Evolutionary conservation across 2,329 filamentous ascomycete genomes (phyloP).

Genomic region (Colletotrichum neosansevieriae): DNA sequence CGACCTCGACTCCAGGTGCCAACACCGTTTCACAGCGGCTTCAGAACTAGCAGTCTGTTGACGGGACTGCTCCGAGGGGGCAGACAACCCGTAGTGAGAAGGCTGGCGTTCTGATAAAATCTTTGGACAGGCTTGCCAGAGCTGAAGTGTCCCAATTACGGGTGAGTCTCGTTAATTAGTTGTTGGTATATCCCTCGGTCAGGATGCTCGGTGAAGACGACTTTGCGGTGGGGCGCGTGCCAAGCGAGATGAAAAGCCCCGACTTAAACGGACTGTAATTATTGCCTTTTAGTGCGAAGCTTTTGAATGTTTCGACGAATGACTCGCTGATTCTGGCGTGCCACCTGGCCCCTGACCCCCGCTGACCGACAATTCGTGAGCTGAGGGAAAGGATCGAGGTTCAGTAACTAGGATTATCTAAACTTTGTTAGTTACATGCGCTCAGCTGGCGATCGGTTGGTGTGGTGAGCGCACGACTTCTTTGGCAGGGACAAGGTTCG

Average conservation of each 20-base stretch:
- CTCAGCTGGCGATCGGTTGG: neutral
- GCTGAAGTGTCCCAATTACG: neutral
- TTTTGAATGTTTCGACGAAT: constrained; percentile 28
- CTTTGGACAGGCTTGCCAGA: neutral
- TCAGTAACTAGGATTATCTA: neutral
- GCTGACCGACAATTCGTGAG: constrained; percentile 30
- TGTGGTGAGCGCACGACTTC: neutral
- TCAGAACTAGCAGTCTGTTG: neutral
- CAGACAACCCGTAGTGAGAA: no score
- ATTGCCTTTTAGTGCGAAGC: neutral
- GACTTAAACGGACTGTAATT: constrained; percentile 2
- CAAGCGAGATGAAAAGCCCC: constrained; percentile 33
- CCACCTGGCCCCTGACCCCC: constrained; percentile 3
- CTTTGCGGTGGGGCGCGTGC: neutral
- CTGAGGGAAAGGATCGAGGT: neutral
- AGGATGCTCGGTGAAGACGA: neutral
- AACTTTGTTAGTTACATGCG: neutral
- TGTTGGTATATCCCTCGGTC: constrained; percentile 6
- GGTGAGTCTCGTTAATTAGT: neutral
- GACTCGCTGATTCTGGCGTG: constrained; percentile 25
- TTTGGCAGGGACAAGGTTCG: neutral
- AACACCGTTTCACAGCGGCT: constrained; percentile 5
- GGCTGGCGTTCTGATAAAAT: no score
- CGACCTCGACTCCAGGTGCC: neutral
- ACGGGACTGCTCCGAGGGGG: neutral